Conservation (phyloP, 306 rosid genomes). For the Biancaea sappan region DNA sequence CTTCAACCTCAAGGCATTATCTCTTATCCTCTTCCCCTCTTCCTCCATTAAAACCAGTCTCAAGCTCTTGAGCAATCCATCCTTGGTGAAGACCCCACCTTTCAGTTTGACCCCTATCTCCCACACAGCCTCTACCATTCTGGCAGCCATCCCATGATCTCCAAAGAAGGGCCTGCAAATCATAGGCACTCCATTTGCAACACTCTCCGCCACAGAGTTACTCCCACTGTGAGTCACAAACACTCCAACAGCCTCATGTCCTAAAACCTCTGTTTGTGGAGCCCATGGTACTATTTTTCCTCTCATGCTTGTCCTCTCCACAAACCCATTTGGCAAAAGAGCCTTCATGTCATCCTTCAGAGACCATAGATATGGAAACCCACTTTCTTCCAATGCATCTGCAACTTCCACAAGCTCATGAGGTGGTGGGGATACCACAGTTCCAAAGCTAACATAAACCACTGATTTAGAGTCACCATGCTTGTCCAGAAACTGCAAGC, state of each 20-base stretch:
- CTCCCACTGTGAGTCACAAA: conserved; percentile 47
- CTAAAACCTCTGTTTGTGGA: conserved; percentile 40
- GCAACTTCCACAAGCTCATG: conserved; percentile 30
- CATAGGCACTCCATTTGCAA: conserved; percentile 45
- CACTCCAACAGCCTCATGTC: conserved; percentile 40
- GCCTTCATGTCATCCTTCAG: background rate
- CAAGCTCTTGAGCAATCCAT: conserved; percentile 40
- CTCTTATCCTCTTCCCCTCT: conserved; percentile 38
- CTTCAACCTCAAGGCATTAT: conserved; percentile 26
- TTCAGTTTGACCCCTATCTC: conserved; percentile 34
- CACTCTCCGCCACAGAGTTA: conserved; percentile 42
- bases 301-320: conserved; percentile 13
- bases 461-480: conserved; percentile 13
- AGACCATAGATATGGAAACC: conserved; percentile 27
- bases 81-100: conserved; percentile 37
- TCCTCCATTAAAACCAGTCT: conserved; percentile 35
- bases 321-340: conserved; percentile 18
- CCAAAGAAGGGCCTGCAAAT: conserved; percentile 51
- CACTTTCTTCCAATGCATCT: conserved; percentile 36
- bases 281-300: conserved; percentile 43
- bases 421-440: background rate
- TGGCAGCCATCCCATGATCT: conserved; percentile 41
- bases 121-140: conserved; percentile 42
- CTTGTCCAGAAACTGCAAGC: conserved; percentile 26
- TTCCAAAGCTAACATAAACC: conserved; percentile 31